Conservation (phyloP, 1,284 basidiomycete genomes). For the Ceratobasidium papillatum region DNA sequence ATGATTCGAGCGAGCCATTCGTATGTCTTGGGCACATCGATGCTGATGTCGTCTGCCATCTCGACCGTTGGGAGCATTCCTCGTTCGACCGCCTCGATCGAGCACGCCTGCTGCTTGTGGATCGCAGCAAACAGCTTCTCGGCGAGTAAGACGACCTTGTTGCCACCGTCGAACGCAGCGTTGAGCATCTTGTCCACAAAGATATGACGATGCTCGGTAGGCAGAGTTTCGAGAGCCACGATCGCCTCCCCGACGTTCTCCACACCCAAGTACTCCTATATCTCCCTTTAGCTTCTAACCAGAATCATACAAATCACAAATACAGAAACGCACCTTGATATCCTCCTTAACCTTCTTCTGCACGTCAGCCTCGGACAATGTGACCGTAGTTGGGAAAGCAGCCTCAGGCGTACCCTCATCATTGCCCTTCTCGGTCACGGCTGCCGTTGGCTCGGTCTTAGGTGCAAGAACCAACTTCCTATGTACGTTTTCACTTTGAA, state of each 20-base stretch:
- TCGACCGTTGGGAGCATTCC: slow-evolving; percentile 75
- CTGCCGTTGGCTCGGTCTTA: slow-evolving; percentile 61
- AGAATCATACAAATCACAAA: neutral
- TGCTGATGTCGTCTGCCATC: slow-evolving; percentile 84
- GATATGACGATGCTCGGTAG: slow-evolving; percentile 65
- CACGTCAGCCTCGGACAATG: slow-evolving; percentile 75
- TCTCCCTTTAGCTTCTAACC: neutral
- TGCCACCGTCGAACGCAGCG: slow-evolving; percentile 79
- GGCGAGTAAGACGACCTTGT: slow-evolving; percentile 82
- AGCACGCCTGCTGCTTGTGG: slow-evolving; percentile 63
- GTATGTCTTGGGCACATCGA: slow-evolving; percentile 90
- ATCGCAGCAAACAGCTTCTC: slow-evolving; percentile 70
- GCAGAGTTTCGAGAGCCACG: slow-evolving; percentile 78
- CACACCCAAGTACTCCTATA: slow-evolving; percentile 72
- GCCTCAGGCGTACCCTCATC: slow-evolving; percentile 52
- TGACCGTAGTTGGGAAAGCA: slow-evolving; percentile 45
- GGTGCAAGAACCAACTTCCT: slow-evolving; percentile 77
- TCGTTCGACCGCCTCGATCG: slow-evolving; percentile 65
- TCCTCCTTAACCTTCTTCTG: slow-evolving; percentile 83
- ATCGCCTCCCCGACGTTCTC: slow-evolving; percentile 87
- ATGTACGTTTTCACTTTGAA: slow-evolving; percentile 65
- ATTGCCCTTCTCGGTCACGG: slow-evolving; percentile 45
- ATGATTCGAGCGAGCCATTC: slow-evolving; percentile 77
- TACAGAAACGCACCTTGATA: slow-evolving; percentile 55
- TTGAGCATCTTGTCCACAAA: slow-evolving; percentile 74